These are phyloP conservation scores for Penicillium sp. DNA, from an alignment of 2,329 filamentous ascomycete genomes.

Conservation along the genomic window DNA sequence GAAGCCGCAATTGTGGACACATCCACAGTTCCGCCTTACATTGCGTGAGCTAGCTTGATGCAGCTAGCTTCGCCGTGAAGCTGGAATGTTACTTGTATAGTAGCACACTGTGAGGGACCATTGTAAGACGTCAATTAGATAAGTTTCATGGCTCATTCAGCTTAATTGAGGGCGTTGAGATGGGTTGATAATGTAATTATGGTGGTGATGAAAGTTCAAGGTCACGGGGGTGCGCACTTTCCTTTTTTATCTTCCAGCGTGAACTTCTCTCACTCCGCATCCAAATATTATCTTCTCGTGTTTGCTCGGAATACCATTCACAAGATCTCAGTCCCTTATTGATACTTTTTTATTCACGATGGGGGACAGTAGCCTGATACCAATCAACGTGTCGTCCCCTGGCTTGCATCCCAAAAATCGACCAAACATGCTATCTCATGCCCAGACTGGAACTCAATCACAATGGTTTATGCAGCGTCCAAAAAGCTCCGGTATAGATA, in stretches of 20 bases:
- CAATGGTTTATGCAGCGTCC: conserved; percentile 33
- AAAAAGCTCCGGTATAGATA: conserved; percentile 29
- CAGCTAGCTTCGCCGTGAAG: no score
- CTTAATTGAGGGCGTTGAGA: no score
- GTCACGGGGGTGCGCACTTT: not conserved
- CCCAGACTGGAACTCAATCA: not conserved
- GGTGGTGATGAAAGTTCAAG: not conserved
- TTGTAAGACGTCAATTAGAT: no score
- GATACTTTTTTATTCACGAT: not conserved
- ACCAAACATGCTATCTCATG: not conserved
- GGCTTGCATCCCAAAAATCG: not conserved
- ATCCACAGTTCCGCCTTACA: no score
- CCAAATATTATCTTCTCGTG: not conserved
- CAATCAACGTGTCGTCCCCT: not conserved
- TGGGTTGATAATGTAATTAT: not conserved
- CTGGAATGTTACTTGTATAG: no score
- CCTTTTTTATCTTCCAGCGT: not conserved
- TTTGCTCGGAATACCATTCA: not conserved
- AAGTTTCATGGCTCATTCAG: no score
- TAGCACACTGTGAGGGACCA: no score
- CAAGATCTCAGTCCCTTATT: not conserved
- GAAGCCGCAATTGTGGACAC: no score
- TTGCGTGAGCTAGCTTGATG: no score
- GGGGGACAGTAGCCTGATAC: not conserved
- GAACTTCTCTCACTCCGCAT: not conserved